Percentiles rank a stretch among this genome's conserved stretches.
Conservation (phyloP, 2,329 filamentous ascomycete species). For the Fusarium hainanense region DNA sequence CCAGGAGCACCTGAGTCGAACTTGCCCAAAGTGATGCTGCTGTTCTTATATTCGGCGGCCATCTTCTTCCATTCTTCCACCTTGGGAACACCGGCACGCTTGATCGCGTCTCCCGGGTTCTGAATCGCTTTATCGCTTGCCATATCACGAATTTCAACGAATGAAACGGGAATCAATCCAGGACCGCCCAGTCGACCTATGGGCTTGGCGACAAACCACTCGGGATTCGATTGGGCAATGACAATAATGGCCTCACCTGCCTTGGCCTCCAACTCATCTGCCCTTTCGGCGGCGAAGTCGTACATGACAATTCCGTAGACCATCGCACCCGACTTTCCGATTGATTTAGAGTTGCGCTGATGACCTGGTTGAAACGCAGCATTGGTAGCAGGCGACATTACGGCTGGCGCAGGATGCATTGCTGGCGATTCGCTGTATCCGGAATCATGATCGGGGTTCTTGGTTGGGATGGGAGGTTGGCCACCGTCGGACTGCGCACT, state of each 20-base stretch:
- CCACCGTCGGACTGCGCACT: constrained; percentile 76
- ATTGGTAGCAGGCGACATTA: constrained; percentile 21
- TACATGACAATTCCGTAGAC: constrained; percentile 98
- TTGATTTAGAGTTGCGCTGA: constrained; percentile 61
- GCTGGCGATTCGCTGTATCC: constrained; percentile 70
- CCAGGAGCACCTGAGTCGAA: constrained; percentile 70
- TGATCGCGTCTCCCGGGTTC: constrained; percentile 86
- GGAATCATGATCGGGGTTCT: constrained; percentile 85
- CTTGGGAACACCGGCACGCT: constrained; percentile 87
- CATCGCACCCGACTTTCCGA: constrained; percentile 77
- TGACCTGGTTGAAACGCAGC: constrained; percentile 50
- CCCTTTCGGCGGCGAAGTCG: constrained; percentile 92
- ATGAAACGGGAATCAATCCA: constrained; percentile 94
- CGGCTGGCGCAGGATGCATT: constrained; percentile 40
- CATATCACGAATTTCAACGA: constrained; percentile 97
- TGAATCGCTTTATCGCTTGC: constrained; percentile 82
- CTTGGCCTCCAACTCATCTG: constrained; percentile 96
- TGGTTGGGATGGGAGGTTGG: constrained; percentile 60
- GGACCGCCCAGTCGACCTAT: constrained; percentile 96
- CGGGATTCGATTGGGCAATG: constrained; percentile 96
- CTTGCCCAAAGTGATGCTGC: constrained; percentile 94
- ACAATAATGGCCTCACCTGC: constrained; percentile 97
- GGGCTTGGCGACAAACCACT: constrained; percentile 99
- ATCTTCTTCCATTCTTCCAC: constrained; percentile 99
- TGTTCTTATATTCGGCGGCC: constrained; percentile 99